Evolutionary conservation across 208 protist species (phyloP).

Genomic region (Wallacemonas rigidus): DNA sequence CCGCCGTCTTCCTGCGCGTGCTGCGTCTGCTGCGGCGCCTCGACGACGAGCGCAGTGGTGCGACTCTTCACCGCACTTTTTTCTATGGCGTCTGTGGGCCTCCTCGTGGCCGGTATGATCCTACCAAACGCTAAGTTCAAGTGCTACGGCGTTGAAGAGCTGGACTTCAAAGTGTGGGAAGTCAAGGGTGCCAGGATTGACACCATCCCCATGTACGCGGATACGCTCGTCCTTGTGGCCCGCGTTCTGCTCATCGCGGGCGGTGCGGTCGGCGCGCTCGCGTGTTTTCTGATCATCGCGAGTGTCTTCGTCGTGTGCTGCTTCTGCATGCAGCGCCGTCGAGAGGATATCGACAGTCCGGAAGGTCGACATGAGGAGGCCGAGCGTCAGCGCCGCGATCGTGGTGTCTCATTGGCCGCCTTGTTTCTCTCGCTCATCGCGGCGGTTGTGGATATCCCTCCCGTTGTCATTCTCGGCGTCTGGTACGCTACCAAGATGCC

Average conservation of each 20-base stretch:
- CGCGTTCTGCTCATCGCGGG: conserved; percentile 14
- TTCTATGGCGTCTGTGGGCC: background rate
- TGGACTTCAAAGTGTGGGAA: conserved; percentile 9
- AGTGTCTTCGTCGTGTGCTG: conserved; percentile 16
- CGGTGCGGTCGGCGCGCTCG: background rate
- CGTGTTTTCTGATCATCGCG: background rate
- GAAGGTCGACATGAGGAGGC: conserved; percentile 15
- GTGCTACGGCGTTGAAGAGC: background rate
- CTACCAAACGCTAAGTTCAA: conserved; percentile 1
- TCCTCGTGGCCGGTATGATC: conserved; percentile 13
- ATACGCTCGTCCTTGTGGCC: background rate
- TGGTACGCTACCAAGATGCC: conserved; percentile 17
- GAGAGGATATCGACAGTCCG: conserved; percentile 13
- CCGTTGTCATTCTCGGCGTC: conserved; percentile 19
- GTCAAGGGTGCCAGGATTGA: conserved; percentile 3
- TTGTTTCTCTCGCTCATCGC: conserved; percentile 15
- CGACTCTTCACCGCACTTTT: conserved; percentile 4
- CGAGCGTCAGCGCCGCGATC: conserved; percentile 15
- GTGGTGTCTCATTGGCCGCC: background rate
- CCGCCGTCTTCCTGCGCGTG: conserved; percentile 14
- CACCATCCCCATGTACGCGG: background rate
- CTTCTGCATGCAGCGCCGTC: conserved; percentile 12
- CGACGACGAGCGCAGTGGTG: conserved; percentile 2
- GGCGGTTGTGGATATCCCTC: background rate
- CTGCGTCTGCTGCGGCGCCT: conserved; percentile 17